Base-by-base conservation (phyloP, 768 basidiomycete genomes). In the Boletus eberwhitei region DNA sequence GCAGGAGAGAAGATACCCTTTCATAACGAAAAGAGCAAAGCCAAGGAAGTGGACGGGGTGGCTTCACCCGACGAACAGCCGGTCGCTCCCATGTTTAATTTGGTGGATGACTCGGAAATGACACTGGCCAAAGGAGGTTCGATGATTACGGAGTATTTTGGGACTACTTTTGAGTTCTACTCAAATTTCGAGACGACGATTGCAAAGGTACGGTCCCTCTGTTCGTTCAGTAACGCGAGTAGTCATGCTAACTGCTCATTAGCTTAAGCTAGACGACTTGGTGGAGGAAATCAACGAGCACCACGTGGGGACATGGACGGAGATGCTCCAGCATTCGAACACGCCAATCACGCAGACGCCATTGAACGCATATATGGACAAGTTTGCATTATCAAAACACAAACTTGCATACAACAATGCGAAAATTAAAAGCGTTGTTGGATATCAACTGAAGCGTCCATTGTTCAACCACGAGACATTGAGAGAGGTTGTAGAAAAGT, bases 271-370 rank as follows among this genome's bases (percentile, higher is more conserved):
- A 26, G 86, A 89, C 50, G 88, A 90, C 58, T 69, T 80, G 38
- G 80, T 91, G 8, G 88, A 92, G 64, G 88, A 90, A 46, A 88
- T 91, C 64, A 93, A 93, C 64, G 90, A 92, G 64, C 81, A 84
- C 45, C 91, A 94, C 64, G 87, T 91, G 32, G 75, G 80, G 49
- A 84, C 81, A 12, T 94, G 92, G 92, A 88, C 85, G 8, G 79
- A 88, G 66, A 90, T 94, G 86, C 79, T 91, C 60, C 72, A 73
- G 21, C 82, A 73, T 43, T 87, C 90, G 35, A 79, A 82, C 37
- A 89, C 89, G 24, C 86, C 87, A 3, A 77, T 90, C 53, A 75
- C 79, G 13, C 85, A 87, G 54, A 84, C 87, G 0, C 88, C 87
- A 2, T 71, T 93, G 57, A 82, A 77, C 19, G 87, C 90, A 1